Conservation (phyloP, 1,284 basidiomycete species). For the Baeospora myosura region DNA sequence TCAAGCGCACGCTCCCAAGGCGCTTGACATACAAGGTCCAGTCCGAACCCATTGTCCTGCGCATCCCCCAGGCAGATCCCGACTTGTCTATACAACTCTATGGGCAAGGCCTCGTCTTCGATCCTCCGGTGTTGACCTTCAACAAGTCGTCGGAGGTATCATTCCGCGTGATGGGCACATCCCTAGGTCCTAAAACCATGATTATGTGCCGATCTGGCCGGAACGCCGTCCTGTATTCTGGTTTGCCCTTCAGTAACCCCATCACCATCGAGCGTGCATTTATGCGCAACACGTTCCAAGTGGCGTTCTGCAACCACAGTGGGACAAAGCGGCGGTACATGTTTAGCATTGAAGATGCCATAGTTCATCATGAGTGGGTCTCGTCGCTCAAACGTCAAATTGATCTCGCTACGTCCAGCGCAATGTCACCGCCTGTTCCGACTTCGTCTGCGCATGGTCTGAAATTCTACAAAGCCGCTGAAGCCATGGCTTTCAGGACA, state of each 20-base stretch:
- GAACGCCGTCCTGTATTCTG: slow-evolving; percentile 74
- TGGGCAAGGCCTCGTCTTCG: slow-evolving; percentile 81
- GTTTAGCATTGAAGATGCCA: slow-evolving; percentile 80
- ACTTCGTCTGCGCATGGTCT: too few species aligned
- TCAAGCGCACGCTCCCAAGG: slow-evolving; percentile 68
- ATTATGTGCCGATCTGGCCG: slow-evolving; percentile 74
- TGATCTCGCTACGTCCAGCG: slow-evolving; percentile 33
- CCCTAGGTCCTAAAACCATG: slow-evolving; percentile 76
- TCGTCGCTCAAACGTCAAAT: slow-evolving; percentile 66
- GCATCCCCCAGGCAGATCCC: slow-evolving; percentile 75
- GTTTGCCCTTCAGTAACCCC: slow-evolving; percentile 68
- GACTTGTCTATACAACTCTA: slow-evolving; percentile 73
- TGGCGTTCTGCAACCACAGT: slow-evolving; percentile 72
- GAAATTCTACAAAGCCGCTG: slow-evolving; percentile 58
- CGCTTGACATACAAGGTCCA: slow-evolving; percentile 79
- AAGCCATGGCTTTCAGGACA: slow-evolving; percentile 70
- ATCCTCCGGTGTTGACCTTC: slow-evolving; percentile 78
- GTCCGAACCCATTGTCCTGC: slow-evolving; percentile 78
- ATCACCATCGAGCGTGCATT: slow-evolving; percentile 84
- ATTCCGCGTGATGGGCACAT: slow-evolving; percentile 79
- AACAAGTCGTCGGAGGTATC: slow-evolving; percentile 68
- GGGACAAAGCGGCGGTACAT: slow-evolving; percentile 79
- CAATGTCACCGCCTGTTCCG: slow-evolving; percentile 24
- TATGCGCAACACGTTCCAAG: slow-evolving; percentile 90
- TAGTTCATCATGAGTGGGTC: slow-evolving; percentile 71